Percentiles rank a stretch among this genome's conserved stretches.
Evolutionary conservation across 306 rosid species (phyloP).

Genomic region (Sechiopsis laciniata): DNA sequence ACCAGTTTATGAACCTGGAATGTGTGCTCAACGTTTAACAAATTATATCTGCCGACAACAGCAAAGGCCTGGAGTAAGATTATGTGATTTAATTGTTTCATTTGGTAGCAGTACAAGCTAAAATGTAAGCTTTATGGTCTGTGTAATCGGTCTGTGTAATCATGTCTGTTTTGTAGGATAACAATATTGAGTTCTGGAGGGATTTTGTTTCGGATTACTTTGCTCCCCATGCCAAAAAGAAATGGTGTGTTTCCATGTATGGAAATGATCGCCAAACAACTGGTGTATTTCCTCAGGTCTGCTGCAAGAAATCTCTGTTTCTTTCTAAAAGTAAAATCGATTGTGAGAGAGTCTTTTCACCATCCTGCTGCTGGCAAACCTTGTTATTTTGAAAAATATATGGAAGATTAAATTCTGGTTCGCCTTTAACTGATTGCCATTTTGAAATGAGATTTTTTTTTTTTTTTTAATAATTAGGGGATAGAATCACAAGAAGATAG

Average conservation of each 20-base stretch:
- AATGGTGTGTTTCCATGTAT: slow-evolving; percentile 97
- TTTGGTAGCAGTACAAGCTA: not conserved
- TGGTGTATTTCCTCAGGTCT: slow-evolving; percentile 95
- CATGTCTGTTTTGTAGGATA: slow-evolving; percentile 48
- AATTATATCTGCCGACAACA: slow-evolving; percentile 87
- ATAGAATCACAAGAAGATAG: not conserved
- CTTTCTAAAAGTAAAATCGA: not conserved
- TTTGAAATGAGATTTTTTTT: not conserved
- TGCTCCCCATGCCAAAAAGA: slow-evolving; percentile 93
- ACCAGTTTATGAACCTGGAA: slow-evolving; percentile 84
- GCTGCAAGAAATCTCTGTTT: slow-evolving; percentile 22
- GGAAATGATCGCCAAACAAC: slow-evolving; percentile 84
- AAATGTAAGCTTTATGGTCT: slow-evolving; percentile 2
- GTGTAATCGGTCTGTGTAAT: slow-evolving; percentile 11
- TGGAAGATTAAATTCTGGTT: slow-evolving; percentile 19
- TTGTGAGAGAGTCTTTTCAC: slow-evolving; percentile 51
- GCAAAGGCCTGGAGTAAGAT: slow-evolving; percentile 79
- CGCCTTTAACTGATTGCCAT: slow-evolving; percentile 13
- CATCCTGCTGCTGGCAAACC: slow-evolving; percentile 42
- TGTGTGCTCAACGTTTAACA: slow-evolving; percentile 90
- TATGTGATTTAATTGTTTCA: slow-evolving; percentile 13
- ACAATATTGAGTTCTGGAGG: slow-evolving; percentile 94
- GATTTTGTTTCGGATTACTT: slow-evolving; percentile 86
- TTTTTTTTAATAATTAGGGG: not conserved
- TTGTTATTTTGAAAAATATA: not conserved